Base-by-base conservation (phyloP, 441 rosid species). In the Iberis amara region DNA sequence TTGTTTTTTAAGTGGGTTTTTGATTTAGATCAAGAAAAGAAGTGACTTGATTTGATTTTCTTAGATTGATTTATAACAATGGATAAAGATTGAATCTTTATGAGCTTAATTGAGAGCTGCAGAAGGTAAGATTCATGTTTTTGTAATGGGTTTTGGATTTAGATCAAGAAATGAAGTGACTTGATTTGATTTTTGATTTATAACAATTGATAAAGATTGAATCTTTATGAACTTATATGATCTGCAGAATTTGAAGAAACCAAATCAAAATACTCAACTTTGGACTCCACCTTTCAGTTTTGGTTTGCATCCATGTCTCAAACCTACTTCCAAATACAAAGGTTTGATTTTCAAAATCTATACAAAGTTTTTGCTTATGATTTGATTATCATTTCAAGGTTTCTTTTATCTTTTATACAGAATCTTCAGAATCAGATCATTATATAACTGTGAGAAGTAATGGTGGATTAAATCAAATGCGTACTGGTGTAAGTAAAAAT, bases 401-500 rank as follows among this genome's bases (percentile, higher is more conserved):
- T 35, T 4, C 0, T 18, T 42, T 44, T 35, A 46, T 27, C 13
- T 24, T 42, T 65, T 57, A 53, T 77, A n/a, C n/a, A 90, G 96
- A 75, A 67, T 68, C 79, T 31, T 54, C 30, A 64, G 85, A 71
- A 59, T 64, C 78, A 23, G 78, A 74, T 51, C 82, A 36, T 39
- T 89, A 75, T 68, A 60, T 92, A 52, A 89, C 96, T 42, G 96
- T 92, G 55, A 79, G 73, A 80, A 78, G 96, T 76, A 92, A 92
- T 56, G 99, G 99, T 50, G 99, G 99, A 27, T 57, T 92, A 48
- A 92, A 92, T 71, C 99, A 92, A 68, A 92, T 92, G 99, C 96
- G 97, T 32, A 82, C 90, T 23, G 97, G 97, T 70, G 98, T 88
- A 82, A 76, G 98, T 74, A 39, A 2, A 26, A 24, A 33, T 35